Base-by-base conservation (phyloP, 2,329 filamentous ascomycete species). In the Hymenotorrendiella dingleyae region DNA sequence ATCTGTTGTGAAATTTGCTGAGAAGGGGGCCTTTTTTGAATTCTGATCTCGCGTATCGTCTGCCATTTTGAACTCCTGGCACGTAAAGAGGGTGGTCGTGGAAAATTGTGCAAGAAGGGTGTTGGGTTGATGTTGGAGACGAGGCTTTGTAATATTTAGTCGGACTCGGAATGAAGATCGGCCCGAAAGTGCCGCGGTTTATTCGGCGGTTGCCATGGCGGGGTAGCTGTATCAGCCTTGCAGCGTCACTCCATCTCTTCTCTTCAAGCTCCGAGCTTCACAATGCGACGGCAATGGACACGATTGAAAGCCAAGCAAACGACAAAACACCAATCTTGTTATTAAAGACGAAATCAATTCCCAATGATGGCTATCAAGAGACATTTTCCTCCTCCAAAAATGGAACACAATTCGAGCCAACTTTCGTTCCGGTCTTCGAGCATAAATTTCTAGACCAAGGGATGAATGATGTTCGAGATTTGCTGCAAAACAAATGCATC, bases 391-490 rank as follows among this genome's bases (percentile, higher is more conserved):
- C 59, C 27, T 58, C 67, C 36, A 61, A 67, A 22, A 49, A 65
- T 32, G 67, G 64, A 40, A 58, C 59, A 41, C 43, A 56, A 10
- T 87, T 84, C 58, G 68, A 72, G 8, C 82, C 86, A 3, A 62
- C 69, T 9, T 93, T 91, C 54, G 77, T 93, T 2, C 86, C 86
- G 0, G 86, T 93, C 0, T 68, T 93, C 12, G 78, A 84, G 54
- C 86, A 93, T 60, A 70, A 67, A 21, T 82, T 88, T 57, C 69
- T 78, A 45, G 71, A 79, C 22, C 66, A 72, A 19, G 78, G 81
- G 1, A 64, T 87, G 54, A 60, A 64, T 21, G 64, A 65, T 32
- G 64, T 89, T 17, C 67, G 68, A 22, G 56, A 62, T 3, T 58
- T 80, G 12, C 69, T 90, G 8, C 58, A 54, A 8, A 51, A 57